phyloP scores from a whole-genome alignment of 2,329 filamentous ascomycete species.

The Chaetomiaceae sp. region DNA sequence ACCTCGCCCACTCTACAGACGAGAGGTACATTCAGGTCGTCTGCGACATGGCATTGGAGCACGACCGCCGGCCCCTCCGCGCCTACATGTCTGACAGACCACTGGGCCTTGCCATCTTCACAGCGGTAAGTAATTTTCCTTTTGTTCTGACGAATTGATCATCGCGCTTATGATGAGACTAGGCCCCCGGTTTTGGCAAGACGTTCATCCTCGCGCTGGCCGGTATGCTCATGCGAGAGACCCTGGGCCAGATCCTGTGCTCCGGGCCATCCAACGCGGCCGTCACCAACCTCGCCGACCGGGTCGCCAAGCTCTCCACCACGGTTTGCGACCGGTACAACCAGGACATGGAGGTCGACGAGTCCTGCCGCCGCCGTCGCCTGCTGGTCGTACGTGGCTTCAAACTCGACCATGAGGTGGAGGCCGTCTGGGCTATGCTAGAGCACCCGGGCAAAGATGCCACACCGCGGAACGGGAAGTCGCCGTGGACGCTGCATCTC shows the following conservation, averaged over 20 bases:
- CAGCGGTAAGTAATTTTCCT: neutral
- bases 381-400: no score
- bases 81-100: neutral
- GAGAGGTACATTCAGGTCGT: neutral
- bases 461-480: no score
- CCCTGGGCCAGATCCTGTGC: neutral
- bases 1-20: neutral
- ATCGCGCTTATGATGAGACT: neutral
- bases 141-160: neutral
- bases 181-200: neutral
- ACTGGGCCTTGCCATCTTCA: neutral
- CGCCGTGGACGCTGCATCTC: no score
- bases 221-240: neutral
- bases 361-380: no score
- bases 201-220: neutral
- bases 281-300: no score
- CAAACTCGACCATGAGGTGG: no score
- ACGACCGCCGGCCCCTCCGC: neutral
- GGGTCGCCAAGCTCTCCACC: no score
- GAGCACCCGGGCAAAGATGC: no score
- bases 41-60: neutral
- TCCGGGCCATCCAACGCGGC: no score
- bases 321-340: no score
- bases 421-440: no score
- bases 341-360: no score